These are phyloP conservation scores for Podila epigama DNA, from an alignment of 192 early-diverging fungal species.

Conservation along the genomic window DNA sequence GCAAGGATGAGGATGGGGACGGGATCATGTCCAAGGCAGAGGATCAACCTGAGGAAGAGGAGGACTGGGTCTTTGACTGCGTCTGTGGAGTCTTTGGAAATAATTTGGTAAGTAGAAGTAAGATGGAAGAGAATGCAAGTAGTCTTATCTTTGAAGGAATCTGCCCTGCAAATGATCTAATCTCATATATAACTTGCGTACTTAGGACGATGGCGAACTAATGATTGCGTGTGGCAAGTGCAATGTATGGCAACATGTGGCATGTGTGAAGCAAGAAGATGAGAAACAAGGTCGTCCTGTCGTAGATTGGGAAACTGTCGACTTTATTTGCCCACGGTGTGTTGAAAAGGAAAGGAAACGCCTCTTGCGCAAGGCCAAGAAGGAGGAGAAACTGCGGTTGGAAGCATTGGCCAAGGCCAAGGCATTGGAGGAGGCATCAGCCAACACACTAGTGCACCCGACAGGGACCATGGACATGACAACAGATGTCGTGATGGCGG, in stretches of 20 bases:
- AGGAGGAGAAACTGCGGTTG: constrained; percentile 26
- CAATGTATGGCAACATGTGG: constrained; percentile 76
- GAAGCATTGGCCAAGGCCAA: constrained; percentile 10
- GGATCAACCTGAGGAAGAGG: constrained; percentile 37
- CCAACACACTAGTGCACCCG: too few species aligned
- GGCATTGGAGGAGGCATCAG: too few species aligned
- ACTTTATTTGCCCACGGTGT: constrained; percentile 62
- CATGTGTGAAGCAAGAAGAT: constrained; percentile 59
- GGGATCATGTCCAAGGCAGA: constrained; percentile 13
- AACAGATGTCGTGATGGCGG: too few species aligned
- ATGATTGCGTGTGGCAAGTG: constrained; percentile 78
- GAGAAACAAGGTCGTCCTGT: constrained; percentile 19
- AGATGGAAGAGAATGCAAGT: too few species aligned
- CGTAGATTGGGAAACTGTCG: constrained; percentile 53
- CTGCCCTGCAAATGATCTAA: too few species aligned
- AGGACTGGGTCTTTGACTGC: constrained; percentile 60
- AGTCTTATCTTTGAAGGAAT: too few species aligned
- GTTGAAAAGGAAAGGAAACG: constrained; percentile 26
- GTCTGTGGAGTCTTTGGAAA: constrained; percentile 55
- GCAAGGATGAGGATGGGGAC: constrained; percentile 12
- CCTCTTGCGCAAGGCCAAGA: constrained; percentile 17
- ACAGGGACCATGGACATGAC: too few species aligned
- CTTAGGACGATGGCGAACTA: constrained; percentile 69
- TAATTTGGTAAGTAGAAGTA: constrained; percentile 60
- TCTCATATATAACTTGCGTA: not conserved